Evolutionary conservation across 345 rosid genomes (phyloP), one percentile per base, ranked within the genome.

Genomic region (Bruguiera parviflora): DNA sequence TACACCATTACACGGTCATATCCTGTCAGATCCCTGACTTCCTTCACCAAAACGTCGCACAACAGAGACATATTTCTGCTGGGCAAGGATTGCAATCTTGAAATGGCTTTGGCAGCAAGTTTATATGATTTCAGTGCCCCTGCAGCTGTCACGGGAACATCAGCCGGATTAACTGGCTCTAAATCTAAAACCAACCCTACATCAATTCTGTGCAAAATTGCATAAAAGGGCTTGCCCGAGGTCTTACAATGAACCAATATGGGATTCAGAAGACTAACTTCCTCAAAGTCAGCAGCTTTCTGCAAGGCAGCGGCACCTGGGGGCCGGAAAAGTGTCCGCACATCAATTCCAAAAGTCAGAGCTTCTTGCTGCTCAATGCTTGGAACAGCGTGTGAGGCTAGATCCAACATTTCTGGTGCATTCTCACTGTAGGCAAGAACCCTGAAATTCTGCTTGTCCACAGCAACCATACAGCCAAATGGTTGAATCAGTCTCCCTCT

Each of bases 1-100:
- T 92, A 92, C 25, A 85, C 92, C 97, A 92, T 92, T 8, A 92
- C 87, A 68, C 97, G 84, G 66, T 88, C 94, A 77, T 92, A 92
- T 58, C 92, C 96, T 0, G 90, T 89, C 67, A 92, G 74, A 25
- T 88, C 88, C 57, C 92, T 70, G 61, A 92, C 89, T 76, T 92
- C 96, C 80, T 89, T 85, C 19, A 86, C 97, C 7, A 92, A 60
- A 74, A 78, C 83, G 65, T 92, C 93, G 43, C 92, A 88, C 11
- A 89, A 68, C 71, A 82, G 57, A 56, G 81, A 79, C 58, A 92
- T 71, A 63, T 80, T 77, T 68, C 89, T 89, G 70, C 90, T 81
- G 21, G 88, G 84, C 80, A 89, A 80, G 22, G 94, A 84, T 79
- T 92, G 97, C 84, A 92, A 65, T 24, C 85, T 92, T 2, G 94